These are phyloP conservation scores for Xylariaceae sp. DNA, from an alignment of 2,329 filamentous ascomycete genomes.

Conservation along the genomic window DNA sequence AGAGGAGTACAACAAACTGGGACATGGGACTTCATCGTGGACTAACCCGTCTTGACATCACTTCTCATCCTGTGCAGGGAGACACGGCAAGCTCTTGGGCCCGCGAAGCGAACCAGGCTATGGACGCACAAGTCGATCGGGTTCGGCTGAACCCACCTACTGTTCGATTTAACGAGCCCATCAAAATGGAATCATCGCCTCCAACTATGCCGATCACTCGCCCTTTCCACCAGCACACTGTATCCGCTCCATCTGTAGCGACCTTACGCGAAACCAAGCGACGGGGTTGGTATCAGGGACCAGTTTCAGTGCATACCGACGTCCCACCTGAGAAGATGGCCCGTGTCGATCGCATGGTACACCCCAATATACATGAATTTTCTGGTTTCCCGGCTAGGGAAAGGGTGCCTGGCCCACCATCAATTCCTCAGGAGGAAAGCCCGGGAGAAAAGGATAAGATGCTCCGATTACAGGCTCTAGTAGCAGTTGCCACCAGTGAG, in stretches of 20 bases:
- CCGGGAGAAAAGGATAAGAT: constrained; percentile 42
- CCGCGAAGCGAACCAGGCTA: constrained; percentile 51
- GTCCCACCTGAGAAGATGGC: constrained; percentile 38
- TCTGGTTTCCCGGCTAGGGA: constrained; percentile 46
- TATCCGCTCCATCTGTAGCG: constrained; percentile 54
- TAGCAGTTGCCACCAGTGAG: constrained; percentile 62
- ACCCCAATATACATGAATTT: constrained; percentile 53
- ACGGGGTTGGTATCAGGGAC: constrained; percentile 68
- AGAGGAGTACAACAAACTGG: constrained; percentile 54
- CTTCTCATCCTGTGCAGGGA: constrained; percentile 41
- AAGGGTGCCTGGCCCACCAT: constrained; percentile 24
- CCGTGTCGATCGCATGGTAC: constrained; percentile 54
- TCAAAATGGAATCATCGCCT: constrained; percentile 26
- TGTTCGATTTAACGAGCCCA: constrained; percentile 53
- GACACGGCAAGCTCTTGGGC: constrained; percentile 55
- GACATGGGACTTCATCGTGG: constrained; percentile 64
- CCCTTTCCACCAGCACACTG: constrained; percentile 52
- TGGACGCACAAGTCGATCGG: constrained; percentile 52
- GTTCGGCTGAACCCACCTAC: constrained; percentile 42
- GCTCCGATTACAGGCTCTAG: constrained; percentile 56
- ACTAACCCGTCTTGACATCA: constrained; percentile 63
- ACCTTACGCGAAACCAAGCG: constrained; percentile 60
- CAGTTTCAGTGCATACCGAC: constrained; percentile 36
- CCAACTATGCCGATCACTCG: constrained; percentile 17
- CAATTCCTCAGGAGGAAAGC: constrained; percentile 31